Evolutionary conservation across 2,329 filamentous ascomycete species (phyloP).

Genomic region (Talaromyces piceae): DNA sequence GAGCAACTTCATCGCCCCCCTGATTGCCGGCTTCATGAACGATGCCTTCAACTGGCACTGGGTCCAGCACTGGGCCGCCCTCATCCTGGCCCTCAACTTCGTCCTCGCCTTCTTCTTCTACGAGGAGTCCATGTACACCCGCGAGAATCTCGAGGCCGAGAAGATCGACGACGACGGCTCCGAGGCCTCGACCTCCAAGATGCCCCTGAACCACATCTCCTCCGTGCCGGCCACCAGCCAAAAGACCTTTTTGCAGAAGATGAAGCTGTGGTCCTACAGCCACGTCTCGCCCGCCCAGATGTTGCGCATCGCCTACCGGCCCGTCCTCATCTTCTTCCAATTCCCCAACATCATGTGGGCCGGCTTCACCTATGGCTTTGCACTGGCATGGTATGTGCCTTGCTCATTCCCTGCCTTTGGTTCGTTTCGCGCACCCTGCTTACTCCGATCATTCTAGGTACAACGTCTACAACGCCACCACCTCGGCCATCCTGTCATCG

Average conservation of each 20-base stretch:
- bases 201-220: slow-evolving; percentile 5
- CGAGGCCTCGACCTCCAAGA: slow-evolving; percentile 3
- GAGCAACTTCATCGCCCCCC: slow-evolving; percentile 41
- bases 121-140: slow-evolving; percentile 53
- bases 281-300: slow-evolving; percentile 13
- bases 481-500: slow-evolving; percentile 19
- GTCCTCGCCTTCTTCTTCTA: slow-evolving; percentile 52
- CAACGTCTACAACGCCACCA: slow-evolving; percentile 25
- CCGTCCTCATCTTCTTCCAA: slow-evolving; percentile 20
- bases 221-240: neutral
- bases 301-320: slow-evolving; percentile 18
- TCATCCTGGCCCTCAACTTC: slow-evolving; percentile 43
- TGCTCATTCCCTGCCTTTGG: neutral
- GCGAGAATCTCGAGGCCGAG: slow-evolving; percentile 26
- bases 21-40: slow-evolving; percentile 45
- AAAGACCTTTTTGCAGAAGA: slow-evolving; percentile 16
- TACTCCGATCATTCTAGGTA: slow-evolving; percentile 17
- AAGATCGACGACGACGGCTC: slow-evolving; percentile 16
- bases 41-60: slow-evolving; percentile 45
- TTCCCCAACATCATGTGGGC: slow-evolving; percentile 21
- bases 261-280: slow-evolving; percentile 22
- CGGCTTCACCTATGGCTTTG: slow-evolving; percentile 23
- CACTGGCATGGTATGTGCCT: slow-evolving; percentile 13
- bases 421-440: no score
- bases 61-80: slow-evolving; percentile 49